Base-by-base conservation (phyloP, 2,329 filamentous ascomycete species). In the Epichloe coenophiala region DNA sequence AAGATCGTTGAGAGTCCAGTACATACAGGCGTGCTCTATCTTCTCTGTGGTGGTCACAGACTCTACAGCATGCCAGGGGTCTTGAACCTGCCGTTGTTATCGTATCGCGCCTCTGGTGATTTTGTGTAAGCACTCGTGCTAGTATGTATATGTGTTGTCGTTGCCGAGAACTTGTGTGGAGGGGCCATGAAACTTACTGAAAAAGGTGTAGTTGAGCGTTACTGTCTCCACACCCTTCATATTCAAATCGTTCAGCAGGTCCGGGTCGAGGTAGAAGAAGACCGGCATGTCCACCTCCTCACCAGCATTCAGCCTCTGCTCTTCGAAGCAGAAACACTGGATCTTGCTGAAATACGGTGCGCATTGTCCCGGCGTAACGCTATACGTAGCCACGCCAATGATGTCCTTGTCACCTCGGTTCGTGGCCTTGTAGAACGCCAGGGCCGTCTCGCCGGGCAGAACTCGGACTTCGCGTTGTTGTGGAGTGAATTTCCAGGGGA, bases 211-310 rank as follows among this genome's bases (percentile, higher is more conserved):
- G 59, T 84, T 95, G 62, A 98, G 68, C 36, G 93, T 98, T 50
- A 98, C 89, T 2, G 90, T 95, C 71, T 96, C 88, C 55, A 98
- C 88, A 0, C 86, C 86, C 68, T 79, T 87, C 91, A 96, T 97
- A 56, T 86, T 90, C 48, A 91, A 73, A 67, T 98, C 93, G 59
- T 86, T 90, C 53, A 91, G 76, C 71, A 98, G 84, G 63, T 97
- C 93, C 1, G 93, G 93, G 63, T 98, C 93, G 57, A 98, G 86
- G 68, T 97, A 98, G 71, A 98, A 98, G 69, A 98, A 98, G 0
- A 98, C 94, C 0, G 93, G 94, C 94, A 98, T 98, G 67, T 98
- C 93, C 49, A 98, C 93, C 43, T 89, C 93, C 75, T 98, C 94
- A 43, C 91, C 90, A 5, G 90, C 90, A 64, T 93, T 91, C 57